These are phyloP conservation scores for Coemansia sp. DNA, from an alignment of 192 early-diverging fungal genomes.

Conservation along the genomic window DNA sequence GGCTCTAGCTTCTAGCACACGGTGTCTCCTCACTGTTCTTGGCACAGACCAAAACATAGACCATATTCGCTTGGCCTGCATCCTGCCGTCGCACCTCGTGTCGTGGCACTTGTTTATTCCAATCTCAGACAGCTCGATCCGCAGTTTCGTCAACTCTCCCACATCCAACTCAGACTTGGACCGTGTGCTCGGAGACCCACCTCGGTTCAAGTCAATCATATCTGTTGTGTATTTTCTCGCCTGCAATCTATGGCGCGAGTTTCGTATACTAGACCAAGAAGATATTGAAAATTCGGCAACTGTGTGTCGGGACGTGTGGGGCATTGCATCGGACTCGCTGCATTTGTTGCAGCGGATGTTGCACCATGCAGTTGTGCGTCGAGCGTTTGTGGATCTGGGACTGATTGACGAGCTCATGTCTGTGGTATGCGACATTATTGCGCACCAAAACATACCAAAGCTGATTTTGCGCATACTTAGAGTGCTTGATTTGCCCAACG, in stretches of 20 bases:
- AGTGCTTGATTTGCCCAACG: background rate
- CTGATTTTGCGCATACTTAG: background rate
- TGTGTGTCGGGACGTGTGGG: constrained; percentile 34
- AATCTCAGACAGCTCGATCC: constrained; percentile 2
- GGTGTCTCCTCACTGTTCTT: constrained; percentile 12
- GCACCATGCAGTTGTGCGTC: constrained; percentile 5
- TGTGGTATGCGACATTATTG: constrained; percentile 11
- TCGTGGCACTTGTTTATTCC: constrained; percentile 32
- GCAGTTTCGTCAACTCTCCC: constrained; percentile 1
- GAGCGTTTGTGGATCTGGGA: constrained; percentile 8
- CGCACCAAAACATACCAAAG: background rate
- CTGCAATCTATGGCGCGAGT: constrained; percentile 21
- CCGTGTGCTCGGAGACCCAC: background rate
- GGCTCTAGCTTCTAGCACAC: constrained; percentile 19
- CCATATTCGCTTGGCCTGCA: constrained; percentile 13
- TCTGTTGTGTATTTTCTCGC: constrained; percentile 28
- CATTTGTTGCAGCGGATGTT: constrained; percentile 22
- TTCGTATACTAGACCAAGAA: background rate
- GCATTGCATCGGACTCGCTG: constrained; percentile 25
- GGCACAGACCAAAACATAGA: background rate
- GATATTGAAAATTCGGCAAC: background rate
- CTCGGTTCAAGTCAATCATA: constrained; percentile 15
- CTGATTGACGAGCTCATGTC: constrained; percentile 11
- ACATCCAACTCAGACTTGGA: background rate
- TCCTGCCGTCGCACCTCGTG: constrained; percentile 28